Base-by-base conservation (phyloP, 176 grass and related monocot genomes). In the Eragrostis curvula region DNA sequence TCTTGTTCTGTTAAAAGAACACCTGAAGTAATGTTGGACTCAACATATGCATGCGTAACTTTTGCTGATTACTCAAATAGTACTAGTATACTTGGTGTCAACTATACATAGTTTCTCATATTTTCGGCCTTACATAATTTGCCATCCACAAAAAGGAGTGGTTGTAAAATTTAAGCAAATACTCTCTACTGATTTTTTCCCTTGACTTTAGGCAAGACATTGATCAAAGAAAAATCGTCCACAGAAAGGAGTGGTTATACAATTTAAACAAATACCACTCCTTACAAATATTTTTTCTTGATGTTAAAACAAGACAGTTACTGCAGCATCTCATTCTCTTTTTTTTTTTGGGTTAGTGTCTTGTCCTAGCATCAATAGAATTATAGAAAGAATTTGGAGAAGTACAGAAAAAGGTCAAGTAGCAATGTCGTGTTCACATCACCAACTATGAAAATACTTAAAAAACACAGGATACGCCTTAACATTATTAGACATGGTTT, bases 11-110 rank as follows among this genome's bases (percentile, higher is more conserved):
- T 36, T 36, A 36, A 36, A 36, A 36, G 32, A 36, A 36, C 32
- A 36, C 32, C 2, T 36, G 32, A 36, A 36, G 32, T 48, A 28
- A 79, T 66, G 28, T 51, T 21, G 24, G 41, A 32, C 9, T 77
- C 59, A 12, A 39, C 18, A 39, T 23, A 20, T 18, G 12, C 18
- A 50, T 50, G 27, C 3, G 30, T 7, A 49, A 36, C 9, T 12
- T 5, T 30, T 48, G 44, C 16, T 3, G 68, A 28, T 16, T 24
- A 64, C 28, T 24, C 20, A 40, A 15, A 24, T 40, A 56, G 29
- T 79, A 18, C n/a, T 79, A 18, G 12, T 40, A 51, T 64, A 5
- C 28, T 72, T 81, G 53, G 10, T 60, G 1, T 81, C 51, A 29
- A 56, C 27, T 27, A 36, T 8, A 11, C n/a, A 12, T 0, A 3